These are phyloP conservation scores for Agapanthus africanus DNA, from an alignment of 106 monocot genomes.

Conservation along the genomic window DNA sequence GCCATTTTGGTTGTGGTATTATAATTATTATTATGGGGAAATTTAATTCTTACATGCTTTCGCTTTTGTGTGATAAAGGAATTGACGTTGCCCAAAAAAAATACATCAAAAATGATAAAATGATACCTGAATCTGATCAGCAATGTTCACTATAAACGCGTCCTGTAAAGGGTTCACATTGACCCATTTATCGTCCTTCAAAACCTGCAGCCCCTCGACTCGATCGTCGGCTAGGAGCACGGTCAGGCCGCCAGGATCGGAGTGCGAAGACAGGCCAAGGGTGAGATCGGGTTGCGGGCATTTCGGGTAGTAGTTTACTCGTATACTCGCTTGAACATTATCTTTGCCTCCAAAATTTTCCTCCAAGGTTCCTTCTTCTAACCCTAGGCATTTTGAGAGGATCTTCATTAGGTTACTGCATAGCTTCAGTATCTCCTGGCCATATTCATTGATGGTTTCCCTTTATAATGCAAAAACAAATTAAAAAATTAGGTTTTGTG, in stretches of 20 bases:
- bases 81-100: too few species aligned
- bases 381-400: slow-evolving; percentile 45
- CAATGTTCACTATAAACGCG: slow-evolving; percentile 64
- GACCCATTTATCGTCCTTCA: slow-evolving; percentile 42
- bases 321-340: slow-evolving; percentile 22
- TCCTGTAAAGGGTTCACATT: slow-evolving; percentile 37
- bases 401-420: slow-evolving; percentile 26
- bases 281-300: slow-evolving; percentile 83
- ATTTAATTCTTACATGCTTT: too few species aligned
- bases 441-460: slow-evolving; percentile 51
- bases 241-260: slow-evolving; percentile 62
- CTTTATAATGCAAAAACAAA: too few species aligned
- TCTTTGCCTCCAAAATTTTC: slow-evolving; percentile 43
- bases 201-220: slow-evolving; percentile 56
- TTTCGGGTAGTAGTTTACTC: slow-evolving; percentile 67
- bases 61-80: too few species aligned
- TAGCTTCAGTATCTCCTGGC: slow-evolving; percentile 30
- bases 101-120: too few species aligned
- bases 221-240: slow-evolving; percentile 51
- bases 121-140: slow-evolving; percentile 79
- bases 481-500: too few species aligned
- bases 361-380: slow-evolving; percentile 30
- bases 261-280: slow-evolving; percentile 66
- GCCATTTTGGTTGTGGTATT: too few species aligned
- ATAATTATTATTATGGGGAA: too few species aligned